Conservation (phyloP, 2,329 filamentous ascomycete genomes). For the Onygena corvina region DNA sequence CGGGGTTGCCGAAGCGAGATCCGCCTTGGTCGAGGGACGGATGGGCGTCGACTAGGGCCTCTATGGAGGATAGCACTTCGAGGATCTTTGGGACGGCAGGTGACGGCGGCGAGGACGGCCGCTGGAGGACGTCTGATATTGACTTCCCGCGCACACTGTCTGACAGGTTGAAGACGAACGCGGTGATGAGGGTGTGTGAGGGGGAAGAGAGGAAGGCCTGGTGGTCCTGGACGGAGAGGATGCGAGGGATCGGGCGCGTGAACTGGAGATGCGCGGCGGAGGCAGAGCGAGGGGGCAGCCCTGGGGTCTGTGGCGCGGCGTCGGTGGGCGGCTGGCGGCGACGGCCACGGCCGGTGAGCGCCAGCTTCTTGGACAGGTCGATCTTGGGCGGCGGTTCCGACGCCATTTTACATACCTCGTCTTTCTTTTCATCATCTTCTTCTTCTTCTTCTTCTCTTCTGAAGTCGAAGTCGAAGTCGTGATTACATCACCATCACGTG, state of each 20-base stretch:
- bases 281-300: slow-evolving; percentile 56
- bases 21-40: slow-evolving; percentile 78
- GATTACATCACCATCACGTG: too few species aligned
- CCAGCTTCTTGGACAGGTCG: slow-evolving; percentile 33
- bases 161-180: slow-evolving; percentile 76
- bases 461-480: background rate
- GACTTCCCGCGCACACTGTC: slow-evolving; percentile 65
- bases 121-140: slow-evolving; percentile 48
- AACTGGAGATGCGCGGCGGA: slow-evolving; percentile 48
- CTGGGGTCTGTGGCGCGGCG: slow-evolving; percentile 63
- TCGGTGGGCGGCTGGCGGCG: slow-evolving; percentile 26
- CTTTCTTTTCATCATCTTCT: background rate
- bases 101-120: slow-evolving; percentile 41
- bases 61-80: slow-evolving; percentile 56
- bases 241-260: slow-evolving; percentile 59
- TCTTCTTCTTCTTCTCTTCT: background rate
- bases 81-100: slow-evolving; percentile 53
- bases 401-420: slow-evolving; percentile 12
- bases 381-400: slow-evolving; percentile 18
- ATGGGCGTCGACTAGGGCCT: slow-evolving; percentile 52
- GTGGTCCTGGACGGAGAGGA: slow-evolving; percentile 70
- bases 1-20: slow-evolving; percentile 87
- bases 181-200: slow-evolving; percentile 61
- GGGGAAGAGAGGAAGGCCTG: slow-evolving; percentile 66
- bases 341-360: slow-evolving; percentile 24